Percentiles rank a stretch among this genome's conserved stretches.
Evolutionary conservation across 768 basidiomycete species (phyloP).

Genomic region (Sporobolomyces roseus): DNA sequence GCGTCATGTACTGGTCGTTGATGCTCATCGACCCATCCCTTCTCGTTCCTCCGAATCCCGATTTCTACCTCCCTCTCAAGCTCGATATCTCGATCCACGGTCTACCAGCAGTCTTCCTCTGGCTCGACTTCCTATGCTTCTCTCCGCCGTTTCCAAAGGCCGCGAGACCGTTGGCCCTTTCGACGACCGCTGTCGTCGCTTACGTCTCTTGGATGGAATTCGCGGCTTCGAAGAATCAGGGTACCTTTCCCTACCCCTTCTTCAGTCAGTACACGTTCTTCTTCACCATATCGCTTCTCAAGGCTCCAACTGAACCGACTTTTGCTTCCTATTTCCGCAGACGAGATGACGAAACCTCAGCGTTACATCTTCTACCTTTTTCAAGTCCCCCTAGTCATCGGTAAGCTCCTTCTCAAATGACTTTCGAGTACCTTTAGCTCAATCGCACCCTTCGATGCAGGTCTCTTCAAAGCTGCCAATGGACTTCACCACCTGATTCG

Average conservation of each 20-base stretch:
- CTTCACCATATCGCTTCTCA: no score
- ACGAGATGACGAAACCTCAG: conserved; percentile 7
- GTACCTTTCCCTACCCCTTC: conserved; percentile 41
- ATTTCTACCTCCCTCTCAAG: conserved; percentile 36
- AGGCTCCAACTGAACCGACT: no score
- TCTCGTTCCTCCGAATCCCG: conserved; percentile 30
- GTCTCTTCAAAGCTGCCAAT: conserved; percentile 9
- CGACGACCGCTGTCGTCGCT: not conserved
- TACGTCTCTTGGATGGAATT: conserved; percentile 43
- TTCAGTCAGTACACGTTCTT: conserved; percentile 13
- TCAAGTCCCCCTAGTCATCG: conserved; percentile 32
- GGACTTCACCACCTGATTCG: conserved; percentile 7
- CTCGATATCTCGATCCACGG: conserved; percentile 41
- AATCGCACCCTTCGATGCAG: not conserved
- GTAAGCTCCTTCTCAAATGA: not conserved
- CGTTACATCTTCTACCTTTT: conserved; percentile 36
- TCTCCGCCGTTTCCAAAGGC: conserved; percentile 37
- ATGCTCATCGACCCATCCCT: conserved; percentile 36
- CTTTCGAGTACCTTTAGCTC: no score
- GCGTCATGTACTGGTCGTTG: conserved; percentile 41
- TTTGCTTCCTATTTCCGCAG: not conserved
- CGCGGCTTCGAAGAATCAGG: conserved; percentile 23
- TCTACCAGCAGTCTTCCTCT: conserved; percentile 41
- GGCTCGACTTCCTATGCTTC: conserved; percentile 43
- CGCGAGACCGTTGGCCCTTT: conserved; percentile 30